Conservation (phyloP, 495 filamentous ascomycete species). For the Podospora comata region DNA sequence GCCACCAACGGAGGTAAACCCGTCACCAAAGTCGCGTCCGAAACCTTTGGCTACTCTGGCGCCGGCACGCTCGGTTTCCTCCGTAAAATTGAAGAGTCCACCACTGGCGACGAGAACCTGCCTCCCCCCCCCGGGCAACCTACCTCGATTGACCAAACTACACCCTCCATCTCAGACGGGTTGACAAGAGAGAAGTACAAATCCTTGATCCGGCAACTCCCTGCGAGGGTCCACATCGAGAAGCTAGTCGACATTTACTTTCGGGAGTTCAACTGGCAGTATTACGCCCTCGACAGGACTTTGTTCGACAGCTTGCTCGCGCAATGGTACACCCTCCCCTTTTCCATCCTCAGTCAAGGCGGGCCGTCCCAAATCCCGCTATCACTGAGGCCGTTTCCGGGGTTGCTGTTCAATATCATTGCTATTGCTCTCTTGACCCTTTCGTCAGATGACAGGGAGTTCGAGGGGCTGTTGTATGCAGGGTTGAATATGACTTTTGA, state of each 20-base stretch:
- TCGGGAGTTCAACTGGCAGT: slow-evolving; percentile 57
- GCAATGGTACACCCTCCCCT: slow-evolving; percentile 50
- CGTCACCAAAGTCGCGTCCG: slow-evolving; percentile 28
- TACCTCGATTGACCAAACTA: slow-evolving; percentile 14
- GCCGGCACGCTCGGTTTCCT: slow-evolving; percentile 49
- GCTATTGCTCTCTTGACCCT: slow-evolving; percentile 55
- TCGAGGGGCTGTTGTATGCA: slow-evolving; percentile 55
- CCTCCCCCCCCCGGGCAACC: slow-evolving; percentile 17
- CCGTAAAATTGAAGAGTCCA: slow-evolving; percentile 45
- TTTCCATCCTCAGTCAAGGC: slow-evolving; percentile 39
- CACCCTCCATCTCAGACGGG: slow-evolving; percentile 7
- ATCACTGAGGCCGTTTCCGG: slow-evolving; percentile 52
- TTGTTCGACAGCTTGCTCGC: slow-evolving; percentile 49
- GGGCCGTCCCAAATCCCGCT: slow-evolving; percentile 42
- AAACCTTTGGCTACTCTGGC: slow-evolving; percentile 48
- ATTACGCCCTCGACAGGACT: slow-evolving; percentile 53
- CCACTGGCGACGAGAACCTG: not conserved
- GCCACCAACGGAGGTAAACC: not conserved
- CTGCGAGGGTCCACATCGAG: slow-evolving; percentile 50
- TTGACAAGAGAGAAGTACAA: slow-evolving; percentile 48
- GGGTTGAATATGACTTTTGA: slow-evolving; percentile 55
- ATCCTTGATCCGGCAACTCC: slow-evolving; percentile 50
- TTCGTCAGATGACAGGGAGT: slow-evolving; percentile 41
- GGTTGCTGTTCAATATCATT: slow-evolving; percentile 55
- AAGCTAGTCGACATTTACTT: slow-evolving; percentile 56